Evolutionary conservation across 108 stramenopile genomes (phyloP).

Genomic region (Pseudonitzschia pungens): DNA sequence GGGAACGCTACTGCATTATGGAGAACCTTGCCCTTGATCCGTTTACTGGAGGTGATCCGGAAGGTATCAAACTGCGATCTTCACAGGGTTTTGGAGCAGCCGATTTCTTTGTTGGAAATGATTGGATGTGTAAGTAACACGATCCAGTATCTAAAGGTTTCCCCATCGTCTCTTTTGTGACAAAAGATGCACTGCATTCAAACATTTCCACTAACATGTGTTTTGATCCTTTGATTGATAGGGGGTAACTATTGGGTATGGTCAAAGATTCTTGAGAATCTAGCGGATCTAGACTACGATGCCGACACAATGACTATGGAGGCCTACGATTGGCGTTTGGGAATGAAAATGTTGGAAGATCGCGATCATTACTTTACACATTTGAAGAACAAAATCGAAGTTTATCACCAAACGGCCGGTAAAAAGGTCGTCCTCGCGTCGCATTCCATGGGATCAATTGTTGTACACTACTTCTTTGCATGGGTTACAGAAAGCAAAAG

Average conservation of each 20-base stretch:
- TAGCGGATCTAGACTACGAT: conserved; percentile 88
- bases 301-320: conserved; percentile 73
- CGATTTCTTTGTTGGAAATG: conserved; percentile 80
- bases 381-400: conserved; percentile 75
- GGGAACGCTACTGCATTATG: conserved; percentile 78
- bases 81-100: conserved; percentile 85
- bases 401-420: conserved; percentile 55
- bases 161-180: neutral
- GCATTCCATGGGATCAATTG: conserved; percentile 78
- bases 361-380: conserved; percentile 87
- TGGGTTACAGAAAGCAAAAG: conserved; percentile 68
- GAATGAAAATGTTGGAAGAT: conserved; percentile 70
- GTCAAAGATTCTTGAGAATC: conserved; percentile 76
- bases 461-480: conserved; percentile 77
- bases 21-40: conserved; percentile 81
- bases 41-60: conserved; percentile 67
- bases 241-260: conserved; percentile 70
- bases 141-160: neutral
- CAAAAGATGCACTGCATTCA: neutral
- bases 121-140: conserved; percentile 44
- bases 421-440: conserved; percentile 77
- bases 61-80: conserved; percentile 65
- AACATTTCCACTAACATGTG: neutral
- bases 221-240: neutral
- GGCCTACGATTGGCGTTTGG: conserved; percentile 89